phyloP scores from a whole-genome alignment of 2,329 filamentous ascomycete genomes.

The Fonsecaea pedrosoi region DNA sequence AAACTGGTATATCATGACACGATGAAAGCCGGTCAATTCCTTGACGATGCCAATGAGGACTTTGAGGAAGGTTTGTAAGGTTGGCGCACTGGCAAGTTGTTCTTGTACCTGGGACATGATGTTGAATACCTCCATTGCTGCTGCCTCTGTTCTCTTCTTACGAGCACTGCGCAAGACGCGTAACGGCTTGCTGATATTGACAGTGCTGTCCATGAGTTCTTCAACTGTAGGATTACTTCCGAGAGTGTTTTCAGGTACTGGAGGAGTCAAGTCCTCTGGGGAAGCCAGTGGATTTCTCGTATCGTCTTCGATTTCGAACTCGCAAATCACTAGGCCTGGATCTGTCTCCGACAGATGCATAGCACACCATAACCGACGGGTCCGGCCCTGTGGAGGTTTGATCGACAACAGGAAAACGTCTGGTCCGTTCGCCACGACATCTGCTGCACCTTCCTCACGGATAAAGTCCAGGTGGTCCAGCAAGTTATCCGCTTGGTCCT shows the following conservation, averaged over 20 bases:
- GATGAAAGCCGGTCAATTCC: constrained; percentile 87
- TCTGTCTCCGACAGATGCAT: constrained; percentile 76
- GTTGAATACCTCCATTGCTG: constrained; percentile 91
- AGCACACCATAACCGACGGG: constrained; percentile 82
- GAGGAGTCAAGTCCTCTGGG: constrained; percentile 63
- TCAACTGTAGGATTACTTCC: constrained; percentile 74
- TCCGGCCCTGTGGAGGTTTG: constrained; percentile 61
- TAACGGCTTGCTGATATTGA: constrained; percentile 77
- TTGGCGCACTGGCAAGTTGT: constrained; percentile 75
- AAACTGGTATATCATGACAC: constrained; percentile 93
- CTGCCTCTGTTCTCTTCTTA: constrained; percentile 77
- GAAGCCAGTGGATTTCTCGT: constrained; percentile 70
- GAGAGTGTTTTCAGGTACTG: constrained; percentile 75
- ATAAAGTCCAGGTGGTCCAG: constrained; percentile 89
- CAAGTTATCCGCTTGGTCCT: constrained; percentile 83
- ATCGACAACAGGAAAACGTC: constrained; percentile 85
- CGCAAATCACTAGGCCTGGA: constrained; percentile 77
- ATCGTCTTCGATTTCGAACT: constrained; percentile 87
- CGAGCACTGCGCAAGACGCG: constrained; percentile 76
- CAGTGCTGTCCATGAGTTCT: constrained; percentile 76
- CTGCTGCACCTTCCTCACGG: constrained; percentile 74
- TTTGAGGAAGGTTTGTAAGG: constrained; percentile 76
- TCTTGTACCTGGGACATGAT: constrained; percentile 93
- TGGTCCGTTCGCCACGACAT: constrained; percentile 76
- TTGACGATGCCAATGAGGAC: constrained; percentile 85